These are phyloP conservation scores for Ogataea allantospora DNA, from an alignment of 805 yeast species.

Conservation along the genomic window DNA sequence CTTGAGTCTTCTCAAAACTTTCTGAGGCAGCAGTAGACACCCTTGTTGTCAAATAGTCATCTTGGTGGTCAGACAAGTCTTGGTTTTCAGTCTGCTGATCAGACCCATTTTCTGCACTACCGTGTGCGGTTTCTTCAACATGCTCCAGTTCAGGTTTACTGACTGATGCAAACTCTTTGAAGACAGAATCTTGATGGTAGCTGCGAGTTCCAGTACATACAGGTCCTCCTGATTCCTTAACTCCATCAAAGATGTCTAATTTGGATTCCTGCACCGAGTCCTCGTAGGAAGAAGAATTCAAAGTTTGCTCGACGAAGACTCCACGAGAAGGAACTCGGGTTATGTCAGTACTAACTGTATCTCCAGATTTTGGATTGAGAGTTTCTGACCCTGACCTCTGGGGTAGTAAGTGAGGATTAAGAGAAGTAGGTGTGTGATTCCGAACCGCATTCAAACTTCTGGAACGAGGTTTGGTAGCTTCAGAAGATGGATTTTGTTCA, in stretches of 20 bases:
- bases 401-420: no score
- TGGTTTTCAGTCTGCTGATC: neutral
- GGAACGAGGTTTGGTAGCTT: neutral
- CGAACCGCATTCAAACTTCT: no score
- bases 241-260: neutral
- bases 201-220: neutral
- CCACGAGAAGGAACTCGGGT: conserved; percentile 1
- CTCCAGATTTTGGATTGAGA: neutral
- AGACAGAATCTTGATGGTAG: conserved; percentile 2
- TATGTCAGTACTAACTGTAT: conserved; percentile 1
- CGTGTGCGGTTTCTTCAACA: neutral
- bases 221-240: neutral
- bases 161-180: conserved; percentile 1
- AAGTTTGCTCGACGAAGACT: conserved; percentile 5
- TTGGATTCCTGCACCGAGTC: neutral
- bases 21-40: conserved; percentile 9
- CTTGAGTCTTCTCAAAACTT: conserved; percentile 8
- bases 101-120: neutral
- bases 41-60: conserved; percentile 1
- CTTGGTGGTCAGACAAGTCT: neutral
- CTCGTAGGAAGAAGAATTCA: neutral
- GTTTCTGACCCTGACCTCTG: no score
- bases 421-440: no score
- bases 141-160: neutral
- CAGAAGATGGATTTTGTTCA: conserved; percentile 2